phyloP scores from a whole-genome alignment of 768 basidiomycete species.

The Phylloporus sp. region DNA sequence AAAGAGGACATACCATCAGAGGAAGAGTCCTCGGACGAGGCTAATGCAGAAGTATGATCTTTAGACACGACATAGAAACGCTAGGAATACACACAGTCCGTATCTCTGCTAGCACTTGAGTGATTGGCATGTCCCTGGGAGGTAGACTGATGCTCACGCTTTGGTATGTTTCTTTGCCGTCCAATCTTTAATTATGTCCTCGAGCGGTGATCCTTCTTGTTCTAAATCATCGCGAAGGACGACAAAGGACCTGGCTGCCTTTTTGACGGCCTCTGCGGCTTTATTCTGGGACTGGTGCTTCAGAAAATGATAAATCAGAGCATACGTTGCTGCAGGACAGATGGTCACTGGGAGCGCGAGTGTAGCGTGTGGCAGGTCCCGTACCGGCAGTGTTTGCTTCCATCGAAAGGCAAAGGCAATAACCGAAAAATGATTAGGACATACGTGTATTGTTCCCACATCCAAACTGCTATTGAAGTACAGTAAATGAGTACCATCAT shows the following conservation, averaged over 20 bases:
- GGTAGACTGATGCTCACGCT: conserved; percentile 21
- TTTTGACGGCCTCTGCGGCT: conserved; percentile 69
- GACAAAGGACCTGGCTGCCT: conserved; percentile 60
- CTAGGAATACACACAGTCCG: conserved; percentile 22
- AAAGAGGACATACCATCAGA: conserved; percentile 22
- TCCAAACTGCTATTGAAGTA: neutral
- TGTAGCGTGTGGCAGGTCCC: conserved; percentile 14
- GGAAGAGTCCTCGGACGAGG: conserved; percentile 24
- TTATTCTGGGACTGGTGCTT: conserved; percentile 59
- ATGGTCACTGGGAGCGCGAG: conserved; percentile 7
- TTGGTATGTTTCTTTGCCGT: conserved; percentile 34
- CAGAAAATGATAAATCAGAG: conserved; percentile 71
- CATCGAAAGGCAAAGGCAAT: no score
- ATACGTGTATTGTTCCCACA: conserved; percentile 20
- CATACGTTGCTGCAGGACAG: conserved; percentile 56
- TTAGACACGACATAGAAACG: conserved; percentile 1
- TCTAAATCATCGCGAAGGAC: conserved; percentile 52
- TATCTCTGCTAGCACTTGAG: conserved; percentile 10
- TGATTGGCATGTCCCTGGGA: conserved; percentile 1
- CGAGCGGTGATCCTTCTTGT: conserved; percentile 49
- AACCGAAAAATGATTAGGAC: neutral
- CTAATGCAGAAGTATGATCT: conserved; percentile 6
- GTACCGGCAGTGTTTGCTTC: conserved; percentile 52
- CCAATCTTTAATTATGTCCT: conserved; percentile 66
- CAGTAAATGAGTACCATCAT: conserved; percentile 67